These are phyloP conservation scores for Penicillium sclerotiorum DNA, from an alignment of 2,329 filamentous ascomycete species.

Conservation along the genomic window DNA sequence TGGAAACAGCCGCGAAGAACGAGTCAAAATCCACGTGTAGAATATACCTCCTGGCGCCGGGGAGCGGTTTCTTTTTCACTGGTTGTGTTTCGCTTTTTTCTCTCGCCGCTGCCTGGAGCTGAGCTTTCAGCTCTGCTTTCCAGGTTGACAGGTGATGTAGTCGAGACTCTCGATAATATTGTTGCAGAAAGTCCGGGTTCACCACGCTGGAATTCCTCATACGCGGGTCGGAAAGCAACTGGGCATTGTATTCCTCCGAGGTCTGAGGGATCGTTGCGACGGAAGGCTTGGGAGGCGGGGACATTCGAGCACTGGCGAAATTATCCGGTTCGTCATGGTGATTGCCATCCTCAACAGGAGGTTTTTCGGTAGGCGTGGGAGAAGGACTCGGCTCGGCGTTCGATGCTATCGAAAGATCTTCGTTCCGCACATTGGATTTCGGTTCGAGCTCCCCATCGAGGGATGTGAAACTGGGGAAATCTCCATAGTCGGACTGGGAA, in stretches of 20 bases:
- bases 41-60: constrained; percentile 75
- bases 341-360: background rate
- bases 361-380: too few relatives aligned
- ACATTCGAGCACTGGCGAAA: background rate
- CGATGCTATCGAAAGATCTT: background rate
- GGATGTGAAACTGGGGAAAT: constrained; percentile 38
- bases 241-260: constrained; percentile 89
- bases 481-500: constrained; percentile 46
- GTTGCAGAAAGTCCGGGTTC: constrained; percentile 89
- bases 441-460: constrained; percentile 15
- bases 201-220: constrained; percentile 87
- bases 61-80: constrained; percentile 55
- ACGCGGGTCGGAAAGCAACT: constrained; percentile 79
- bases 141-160: constrained; percentile 93
- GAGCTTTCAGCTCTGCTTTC: constrained; percentile 92
- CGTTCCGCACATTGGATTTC: background rate
- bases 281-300: constrained; percentile 23
- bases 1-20: constrained; percentile 93
- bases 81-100: constrained; percentile 61
- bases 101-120: constrained; percentile 76
- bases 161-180: constrained; percentile 93
- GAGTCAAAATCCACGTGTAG: constrained; percentile 98
- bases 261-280: constrained; percentile 54
- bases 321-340: background rate
- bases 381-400: background rate